Evolutionary conservation across 1,284 basidiomycete species (phyloP).

Genomic region (Baeospora myosura): DNA sequence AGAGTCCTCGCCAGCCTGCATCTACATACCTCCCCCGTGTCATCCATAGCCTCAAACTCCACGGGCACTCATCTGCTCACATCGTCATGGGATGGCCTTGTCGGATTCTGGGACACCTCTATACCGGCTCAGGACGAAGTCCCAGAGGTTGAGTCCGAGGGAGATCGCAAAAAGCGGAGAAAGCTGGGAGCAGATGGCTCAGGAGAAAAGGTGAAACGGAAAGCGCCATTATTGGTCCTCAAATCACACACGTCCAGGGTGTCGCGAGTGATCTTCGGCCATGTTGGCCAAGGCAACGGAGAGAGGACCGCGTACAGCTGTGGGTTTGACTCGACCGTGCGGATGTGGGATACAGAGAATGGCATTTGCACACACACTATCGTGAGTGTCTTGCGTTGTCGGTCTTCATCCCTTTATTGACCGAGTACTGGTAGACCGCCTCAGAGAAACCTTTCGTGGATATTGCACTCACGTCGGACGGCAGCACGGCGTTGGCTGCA

Average conservation of each 20-base stretch:
- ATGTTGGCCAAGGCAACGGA: constrained; percentile 15
- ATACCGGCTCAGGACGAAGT: constrained; percentile 61
- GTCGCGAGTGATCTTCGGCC: constrained; percentile 52
- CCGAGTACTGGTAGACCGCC: constrained; percentile 36
- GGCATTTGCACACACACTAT: constrained; percentile 63
- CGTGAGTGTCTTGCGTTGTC: constrained; percentile 30
- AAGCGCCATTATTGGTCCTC: constrained; percentile 61
- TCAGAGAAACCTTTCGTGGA: constrained; percentile 69
- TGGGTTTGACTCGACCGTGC: constrained; percentile 71
- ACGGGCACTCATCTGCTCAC: constrained; percentile 61
- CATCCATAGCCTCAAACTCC: constrained; percentile 52
- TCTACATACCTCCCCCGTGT: constrained; percentile 69
- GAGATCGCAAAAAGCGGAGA: constrained; percentile 53
- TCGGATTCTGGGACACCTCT: constrained; percentile 72
- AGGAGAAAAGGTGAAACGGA: constrained; percentile 36
- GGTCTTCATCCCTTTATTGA: not conserved
- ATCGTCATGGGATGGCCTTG: constrained; percentile 71
- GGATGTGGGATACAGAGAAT: constrained; percentile 65
- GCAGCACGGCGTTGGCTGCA: constrained; percentile 43
- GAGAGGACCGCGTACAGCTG: constrained; percentile 50
- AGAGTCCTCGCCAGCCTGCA: constrained; percentile 56
- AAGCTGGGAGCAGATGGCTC: constrained; percentile 28
- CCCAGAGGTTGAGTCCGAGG: constrained; percentile 23
- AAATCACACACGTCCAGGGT: constrained; percentile 72
- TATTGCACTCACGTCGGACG: constrained; percentile 37